Conservation (phyloP, 805 yeast genomes). For the Yarrowia keelungensis region DNA sequence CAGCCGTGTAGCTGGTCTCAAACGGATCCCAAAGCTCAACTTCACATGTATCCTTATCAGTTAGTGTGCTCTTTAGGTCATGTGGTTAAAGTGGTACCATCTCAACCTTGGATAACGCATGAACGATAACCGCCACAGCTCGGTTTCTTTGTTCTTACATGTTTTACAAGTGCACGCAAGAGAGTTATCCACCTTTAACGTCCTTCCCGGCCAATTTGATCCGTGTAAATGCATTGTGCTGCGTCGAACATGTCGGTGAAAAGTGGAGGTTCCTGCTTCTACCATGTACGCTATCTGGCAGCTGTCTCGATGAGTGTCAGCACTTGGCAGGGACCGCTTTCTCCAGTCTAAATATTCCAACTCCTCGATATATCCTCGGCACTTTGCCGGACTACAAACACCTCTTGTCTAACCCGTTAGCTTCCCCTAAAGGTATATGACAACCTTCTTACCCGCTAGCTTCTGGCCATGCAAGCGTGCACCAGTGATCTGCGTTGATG, state of each 20-base stretch:
- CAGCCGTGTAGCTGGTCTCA: neutral
- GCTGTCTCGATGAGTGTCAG: neutral
- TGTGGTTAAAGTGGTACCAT: slow-evolving; percentile 17
- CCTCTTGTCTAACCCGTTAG: neutral
- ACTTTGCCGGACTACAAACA: neutral
- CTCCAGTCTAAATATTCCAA: neutral
- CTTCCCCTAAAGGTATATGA: slow-evolving; percentile 13
- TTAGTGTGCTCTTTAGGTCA: neutral
- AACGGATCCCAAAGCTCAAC: neutral
- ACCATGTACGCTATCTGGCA: neutral
- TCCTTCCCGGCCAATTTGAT: slow-evolving; percentile 29
- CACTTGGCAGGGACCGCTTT: too few relatives aligned
- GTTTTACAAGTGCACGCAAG: neutral
- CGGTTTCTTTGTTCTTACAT: slow-evolving; percentile 2
- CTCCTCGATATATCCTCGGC: neutral
- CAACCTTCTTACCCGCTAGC: neutral
- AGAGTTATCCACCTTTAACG: slow-evolving; percentile 16
- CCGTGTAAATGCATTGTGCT: slow-evolving; percentile 10
- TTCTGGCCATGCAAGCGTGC: slow-evolving; percentile 6
- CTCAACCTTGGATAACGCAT: slow-evolving; percentile 24
- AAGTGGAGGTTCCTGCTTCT: slow-evolving; percentile 27
- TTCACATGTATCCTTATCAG: neutral
- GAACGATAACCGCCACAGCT: slow-evolving; percentile 20
- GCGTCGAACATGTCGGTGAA: slow-evolving; percentile 19
- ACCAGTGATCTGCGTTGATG: slow-evolving; percentile 26